A percentile compares a stretch with the other conserved stretches of the same genome.
Conservation (phyloP, 192 early-diverging fungal genomes). For the Diversispora epigaea region DNA sequence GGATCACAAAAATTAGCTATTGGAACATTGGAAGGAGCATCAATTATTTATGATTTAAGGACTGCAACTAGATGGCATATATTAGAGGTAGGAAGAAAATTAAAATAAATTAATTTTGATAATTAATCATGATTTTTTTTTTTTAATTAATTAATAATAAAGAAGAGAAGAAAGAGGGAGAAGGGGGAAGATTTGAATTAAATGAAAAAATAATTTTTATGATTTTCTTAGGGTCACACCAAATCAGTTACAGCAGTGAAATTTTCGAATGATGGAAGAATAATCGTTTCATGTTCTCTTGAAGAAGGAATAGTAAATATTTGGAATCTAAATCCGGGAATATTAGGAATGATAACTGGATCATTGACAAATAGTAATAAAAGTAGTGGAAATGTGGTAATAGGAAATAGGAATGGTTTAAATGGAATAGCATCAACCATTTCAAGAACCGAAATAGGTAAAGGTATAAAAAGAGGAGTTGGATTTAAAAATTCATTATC, state of each 20-base stretch:
- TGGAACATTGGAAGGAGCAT: slow-evolving; percentile 72
- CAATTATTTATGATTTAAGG: slow-evolving; percentile 76
- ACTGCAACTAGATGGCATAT: slow-evolving; percentile 77
- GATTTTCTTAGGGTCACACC: slow-evolving; percentile 61
- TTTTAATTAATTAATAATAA: too few relatives aligned
- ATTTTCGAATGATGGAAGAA: slow-evolving; percentile 78
- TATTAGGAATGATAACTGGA: slow-evolving; percentile 69
- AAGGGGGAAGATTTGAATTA: neutral
- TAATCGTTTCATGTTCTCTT: slow-evolving; percentile 69
- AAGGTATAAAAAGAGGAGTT: neutral
- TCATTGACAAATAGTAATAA: slow-evolving; percentile 15
- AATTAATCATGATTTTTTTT: too few relatives aligned
- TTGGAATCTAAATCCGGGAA: slow-evolving; percentile 71
- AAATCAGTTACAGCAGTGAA: slow-evolving; percentile 64
- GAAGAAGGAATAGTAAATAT: slow-evolving; percentile 68
- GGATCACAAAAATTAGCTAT: slow-evolving; percentile 73
- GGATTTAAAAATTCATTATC: slow-evolving; percentile 9
- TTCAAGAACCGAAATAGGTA: slow-evolving; percentile 5
- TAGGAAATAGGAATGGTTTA: neutral
- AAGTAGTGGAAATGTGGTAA: neutral
- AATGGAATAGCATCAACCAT: neutral
- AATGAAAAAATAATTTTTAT: neutral
- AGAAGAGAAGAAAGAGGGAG: neutral
- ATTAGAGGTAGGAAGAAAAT: slow-evolving; percentile 56
- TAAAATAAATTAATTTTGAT: too few relatives aligned